Conservation (phyloP, 1,139 yeast genomes). For the Yamadazyma jaroonii region DNA sequence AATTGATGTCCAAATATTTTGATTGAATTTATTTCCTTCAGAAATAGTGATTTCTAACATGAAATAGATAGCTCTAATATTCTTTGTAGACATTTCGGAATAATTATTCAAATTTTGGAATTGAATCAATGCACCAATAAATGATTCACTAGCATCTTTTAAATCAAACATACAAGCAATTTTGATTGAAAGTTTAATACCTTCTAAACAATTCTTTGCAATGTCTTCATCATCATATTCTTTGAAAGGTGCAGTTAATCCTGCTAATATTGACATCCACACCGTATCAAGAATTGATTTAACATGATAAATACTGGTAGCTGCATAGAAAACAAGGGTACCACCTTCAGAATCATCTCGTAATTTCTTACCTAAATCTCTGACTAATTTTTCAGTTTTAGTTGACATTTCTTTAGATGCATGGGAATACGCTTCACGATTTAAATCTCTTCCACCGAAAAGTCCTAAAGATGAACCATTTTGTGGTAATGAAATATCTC, state of each 20-base stretch:
- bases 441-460: slow-evolving; percentile 72
- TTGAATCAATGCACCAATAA: slow-evolving; percentile 85
- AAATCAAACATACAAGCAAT: slow-evolving; percentile 84
- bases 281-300: slow-evolving; percentile 88
- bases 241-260: slow-evolving; percentile 88
- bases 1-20: slow-evolving; percentile 78
- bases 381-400: slow-evolving; percentile 84
- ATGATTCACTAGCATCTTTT: slow-evolving; percentile 83
- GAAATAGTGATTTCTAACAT: slow-evolving; percentile 73
- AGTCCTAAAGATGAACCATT: slow-evolving; percentile 50
- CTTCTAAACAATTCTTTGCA: slow-evolving; percentile 74
- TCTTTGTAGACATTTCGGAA: slow-evolving; percentile 75
- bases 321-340: slow-evolving; percentile 33
- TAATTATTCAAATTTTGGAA: slow-evolving; percentile 79
- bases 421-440: slow-evolving; percentile 83
- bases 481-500: slow-evolving; percentile 45
- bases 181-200: slow-evolving; percentile 75
- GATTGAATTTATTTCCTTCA: slow-evolving; percentile 67
- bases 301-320: slow-evolving; percentile 87
- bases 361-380: slow-evolving; percentile 55
- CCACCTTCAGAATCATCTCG: slow-evolving; percentile 33
- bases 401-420: slow-evolving; percentile 91
- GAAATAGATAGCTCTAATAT: slow-evolving; percentile 74
- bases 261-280: slow-evolving; percentile 97
- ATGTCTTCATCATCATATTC: slow-evolving; percentile 81